Evolutionary conservation across 306 rosid genomes (phyloP).

Genomic region (Sicyos edulis): DNA sequence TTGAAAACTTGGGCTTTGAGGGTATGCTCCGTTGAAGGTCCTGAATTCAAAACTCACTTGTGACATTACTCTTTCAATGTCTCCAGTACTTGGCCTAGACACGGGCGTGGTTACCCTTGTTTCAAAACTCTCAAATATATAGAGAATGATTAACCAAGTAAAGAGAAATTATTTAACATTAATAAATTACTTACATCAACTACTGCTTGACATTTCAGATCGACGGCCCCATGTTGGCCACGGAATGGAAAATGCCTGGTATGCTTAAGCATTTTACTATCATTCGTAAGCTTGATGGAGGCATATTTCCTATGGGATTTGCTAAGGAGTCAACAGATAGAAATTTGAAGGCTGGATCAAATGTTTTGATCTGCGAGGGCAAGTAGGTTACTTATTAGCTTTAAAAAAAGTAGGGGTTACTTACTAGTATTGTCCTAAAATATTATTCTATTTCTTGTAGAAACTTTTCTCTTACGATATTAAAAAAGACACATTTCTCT

Average conservation of each 20-base stretch:
- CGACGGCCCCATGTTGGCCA: conserved; percentile 85
- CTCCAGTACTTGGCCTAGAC: too few species aligned
- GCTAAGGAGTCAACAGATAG: conserved; percentile 59
- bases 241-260: conserved; percentile 82
- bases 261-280: conserved; percentile 89
- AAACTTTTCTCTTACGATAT: neutral
- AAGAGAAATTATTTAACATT: conserved; percentile 5
- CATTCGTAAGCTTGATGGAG: conserved; percentile 82
- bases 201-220: conserved; percentile 51
- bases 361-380: conserved; percentile 67
- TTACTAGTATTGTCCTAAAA: conserved; percentile 18
- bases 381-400: conserved; percentile 39
- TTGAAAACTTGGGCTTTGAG: too few species aligned
- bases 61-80: too few species aligned
- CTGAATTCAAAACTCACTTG: too few species aligned
- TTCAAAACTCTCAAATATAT: too few species aligned
- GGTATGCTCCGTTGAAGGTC: too few species aligned
- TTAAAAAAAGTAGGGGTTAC: too few species aligned
- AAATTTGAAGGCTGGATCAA: conserved; percentile 67
- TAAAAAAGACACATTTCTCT: too few species aligned
- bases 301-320: conserved; percentile 81
- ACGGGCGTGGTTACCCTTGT: too few species aligned
- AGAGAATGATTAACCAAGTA: neutral
- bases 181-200: conserved; percentile 17
- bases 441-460: conserved; percentile 28